These are phyloP conservation scores for Colletotrichum sp. DNA, from an alignment of 2,329 filamentous ascomycete species.

Conservation along the genomic window DNA sequence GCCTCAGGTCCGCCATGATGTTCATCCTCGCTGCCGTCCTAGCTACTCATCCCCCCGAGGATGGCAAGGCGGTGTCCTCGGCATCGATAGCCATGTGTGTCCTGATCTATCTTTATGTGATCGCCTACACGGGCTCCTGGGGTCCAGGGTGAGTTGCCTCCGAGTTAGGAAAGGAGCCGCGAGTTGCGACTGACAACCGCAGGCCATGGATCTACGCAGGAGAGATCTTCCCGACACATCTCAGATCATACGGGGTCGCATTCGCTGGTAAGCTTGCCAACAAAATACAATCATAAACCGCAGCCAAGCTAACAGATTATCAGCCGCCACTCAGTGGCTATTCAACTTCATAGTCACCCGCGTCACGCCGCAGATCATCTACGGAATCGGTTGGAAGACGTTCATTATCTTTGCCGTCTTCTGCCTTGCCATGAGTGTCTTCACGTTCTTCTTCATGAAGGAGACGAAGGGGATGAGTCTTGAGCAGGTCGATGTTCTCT, in stretches of 20 bases:
- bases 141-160: not conserved
- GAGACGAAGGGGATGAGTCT: not conserved
- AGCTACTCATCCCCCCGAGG: not conserved
- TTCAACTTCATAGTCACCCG: conserved; percentile 56
- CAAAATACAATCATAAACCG: rapidly evolving
- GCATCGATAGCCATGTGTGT: not conserved
- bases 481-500: not conserved
- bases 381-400: conserved; percentile 50
- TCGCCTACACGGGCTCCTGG: not conserved
- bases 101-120: not conserved
- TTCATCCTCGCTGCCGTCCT: not conserved
- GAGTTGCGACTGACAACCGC: not conserved
- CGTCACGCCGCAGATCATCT: conserved; percentile 51
- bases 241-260: rapidly evolving
- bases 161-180: too few species aligned
- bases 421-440: conserved; percentile 46
- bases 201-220: not conserved
- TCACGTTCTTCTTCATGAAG: not conserved
- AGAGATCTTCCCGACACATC: not conserved
- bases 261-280: rapidly evolving
- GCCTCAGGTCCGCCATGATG: not conserved
- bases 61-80: not conserved
- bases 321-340: conserved; percentile 51
- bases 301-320: rapidly evolving
- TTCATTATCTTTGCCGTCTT: conserved; percentile 57